phyloP scores from a whole-genome alignment of 139 green algal genomes.

The Marvania coccoides region DNA sequence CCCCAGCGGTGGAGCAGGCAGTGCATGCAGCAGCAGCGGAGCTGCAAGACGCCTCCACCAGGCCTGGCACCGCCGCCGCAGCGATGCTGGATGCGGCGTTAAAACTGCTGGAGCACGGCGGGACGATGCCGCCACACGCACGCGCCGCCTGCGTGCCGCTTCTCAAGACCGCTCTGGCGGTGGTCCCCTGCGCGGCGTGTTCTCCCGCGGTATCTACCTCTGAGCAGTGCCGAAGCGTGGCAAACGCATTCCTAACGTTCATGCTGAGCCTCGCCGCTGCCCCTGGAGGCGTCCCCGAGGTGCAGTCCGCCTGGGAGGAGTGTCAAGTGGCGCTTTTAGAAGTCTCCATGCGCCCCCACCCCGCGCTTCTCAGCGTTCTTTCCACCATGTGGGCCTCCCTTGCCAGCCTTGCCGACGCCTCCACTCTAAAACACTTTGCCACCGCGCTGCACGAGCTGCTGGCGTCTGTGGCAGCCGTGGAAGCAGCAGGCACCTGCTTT shows the following conservation, averaged over 20 bases:
- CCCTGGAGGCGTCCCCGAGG: background rate
- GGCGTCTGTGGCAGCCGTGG: background rate
- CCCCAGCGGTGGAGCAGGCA: no score
- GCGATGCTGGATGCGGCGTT: background rate
- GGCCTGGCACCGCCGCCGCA: background rate
- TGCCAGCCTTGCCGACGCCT: background rate
- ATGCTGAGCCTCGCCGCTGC: background rate
- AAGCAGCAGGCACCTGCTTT: background rate
- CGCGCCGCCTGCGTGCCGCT: slow-evolving; percentile 9
- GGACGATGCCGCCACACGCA: background rate
- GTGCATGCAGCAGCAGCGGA: background rate
- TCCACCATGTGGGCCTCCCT: slow-evolving; percentile 2
- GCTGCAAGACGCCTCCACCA: background rate
- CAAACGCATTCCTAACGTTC: background rate
- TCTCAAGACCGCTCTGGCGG: background rate
- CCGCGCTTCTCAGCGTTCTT: background rate
- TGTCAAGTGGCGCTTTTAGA: slow-evolving; percentile 18
- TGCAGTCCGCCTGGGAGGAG: slow-evolving; percentile 4
- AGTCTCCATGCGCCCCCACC: slow-evolving; percentile 10
- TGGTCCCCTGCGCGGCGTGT: background rate
- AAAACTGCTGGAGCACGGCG: background rate
- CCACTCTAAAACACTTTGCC: background rate
- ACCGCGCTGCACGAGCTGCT: slow-evolving; percentile 7
- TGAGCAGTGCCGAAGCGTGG: background rate
- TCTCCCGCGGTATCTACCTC: background rate